phyloP scores from a whole-genome alignment of 176 grass and related monocot genomes.

The Oryza glumipatula region DNA sequence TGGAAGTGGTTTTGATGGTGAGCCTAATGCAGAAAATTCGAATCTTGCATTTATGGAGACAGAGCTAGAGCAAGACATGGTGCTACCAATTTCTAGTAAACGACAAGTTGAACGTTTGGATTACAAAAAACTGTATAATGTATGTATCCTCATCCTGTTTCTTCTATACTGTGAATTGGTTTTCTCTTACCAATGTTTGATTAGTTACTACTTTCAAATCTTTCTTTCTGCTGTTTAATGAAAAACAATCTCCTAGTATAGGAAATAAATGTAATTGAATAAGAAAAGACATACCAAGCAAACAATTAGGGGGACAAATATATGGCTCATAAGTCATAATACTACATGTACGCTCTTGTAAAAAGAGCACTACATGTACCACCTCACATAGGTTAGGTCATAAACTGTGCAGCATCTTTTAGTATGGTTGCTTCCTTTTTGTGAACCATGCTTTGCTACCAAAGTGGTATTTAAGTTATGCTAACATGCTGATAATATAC shows the following conservation, averaged over 20 bases:
- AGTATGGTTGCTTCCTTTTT: slow-evolving; percentile 7
- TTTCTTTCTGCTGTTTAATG: slow-evolving; percentile 24
- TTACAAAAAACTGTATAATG: slow-evolving; percentile 92
- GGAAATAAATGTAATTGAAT: neutral
- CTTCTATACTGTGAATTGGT: slow-evolving; percentile 1
- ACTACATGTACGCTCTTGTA: neutral
- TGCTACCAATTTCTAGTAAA: slow-evolving; percentile 52
- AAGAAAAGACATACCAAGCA: neutral
- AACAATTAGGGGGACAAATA: slow-evolving; percentile 4
- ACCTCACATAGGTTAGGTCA: slow-evolving; percentile 17
- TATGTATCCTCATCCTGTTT: slow-evolving; percentile 50
- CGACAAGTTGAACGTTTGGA: slow-evolving; percentile 67
- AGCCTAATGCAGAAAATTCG: neutral
- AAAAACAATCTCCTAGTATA: slow-evolving; percentile 27
- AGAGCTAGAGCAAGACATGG: slow-evolving; percentile 53
- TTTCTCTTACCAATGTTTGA: slow-evolving; percentile 24
- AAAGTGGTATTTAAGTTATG: neutral
- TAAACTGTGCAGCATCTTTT: slow-evolving; percentile 1
- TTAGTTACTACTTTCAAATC: neutral
- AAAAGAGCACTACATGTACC: neutral
- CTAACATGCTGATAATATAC: neutral
- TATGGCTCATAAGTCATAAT: neutral
- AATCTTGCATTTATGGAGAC: slow-evolving; percentile 27
- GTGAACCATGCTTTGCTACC: neutral
- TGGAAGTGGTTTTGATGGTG: neutral